Evolutionary conservation across 768 basidiomycete genomes (phyloP), one percentile per base, ranked within the genome.

Genomic region (Pisolithus tinctorius): DNA sequence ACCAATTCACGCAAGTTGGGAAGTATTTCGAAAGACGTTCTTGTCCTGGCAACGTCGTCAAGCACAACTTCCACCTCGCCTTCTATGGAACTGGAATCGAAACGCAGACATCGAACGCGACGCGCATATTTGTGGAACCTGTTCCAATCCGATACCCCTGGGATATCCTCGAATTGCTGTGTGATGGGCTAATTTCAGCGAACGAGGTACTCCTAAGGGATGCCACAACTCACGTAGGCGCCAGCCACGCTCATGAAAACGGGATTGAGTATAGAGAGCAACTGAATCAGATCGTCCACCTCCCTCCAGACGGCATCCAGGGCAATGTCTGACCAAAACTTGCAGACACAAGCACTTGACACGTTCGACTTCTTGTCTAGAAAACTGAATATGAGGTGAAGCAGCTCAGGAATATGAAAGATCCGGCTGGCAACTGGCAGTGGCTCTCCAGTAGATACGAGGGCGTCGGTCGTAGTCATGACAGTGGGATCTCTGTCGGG

Each of bases 231-330:
- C 13, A 34, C 34, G 34, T 34, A 34, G 13, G 34, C 11, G 5
- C 34, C 34, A 34, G 13, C 4, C 34, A 34, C 14, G 13, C 11
- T 4, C 34, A 34, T 9, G 14, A 14, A 4, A 17, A 81, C 65
- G 0, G 81, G 79, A 10, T 73, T 73, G 9, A 85, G 71, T 4
- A 82, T 51, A 11, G 62, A 57, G 55, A 84, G 77, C 7, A 85
- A 67, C 9, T 65, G 67, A 29, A 64, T 48, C 1, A 80, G 61
- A 53, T 77, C 71, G 47, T 71, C 63, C 6, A 83, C 74, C 2
- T 81, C 73, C 48, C 65, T 71, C 84, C 84, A 86, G 0, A 84
- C 60, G n/a, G 67, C 58, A 58, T 83, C 77, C 50, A 84, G 63
- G 1, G 81, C 79, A 25, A 79, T 63, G 10, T 78, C 73, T 1